Base-by-base conservation (phyloP, 2,329 filamentous ascomycete species). In the Fusarium continuum region DNA sequence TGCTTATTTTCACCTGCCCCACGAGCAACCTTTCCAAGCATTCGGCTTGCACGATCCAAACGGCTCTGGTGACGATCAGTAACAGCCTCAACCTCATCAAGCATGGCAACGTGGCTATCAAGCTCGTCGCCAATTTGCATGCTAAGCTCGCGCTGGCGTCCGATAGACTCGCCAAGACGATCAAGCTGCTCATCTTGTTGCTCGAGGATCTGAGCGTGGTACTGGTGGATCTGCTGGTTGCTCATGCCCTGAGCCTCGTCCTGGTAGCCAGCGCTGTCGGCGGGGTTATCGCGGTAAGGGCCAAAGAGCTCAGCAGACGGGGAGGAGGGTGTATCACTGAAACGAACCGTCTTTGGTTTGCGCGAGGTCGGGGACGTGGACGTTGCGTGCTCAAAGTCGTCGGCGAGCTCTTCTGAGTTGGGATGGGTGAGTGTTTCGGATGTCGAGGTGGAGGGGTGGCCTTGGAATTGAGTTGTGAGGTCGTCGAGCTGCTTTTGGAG, bases 71-170 rank as follows among this genome's bases (percentile, higher is more conserved):
- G 93, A 55, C 93, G 82, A 74, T 97, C 93, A 8, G 93, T 91
- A 17, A 89, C 85, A 38, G 85, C 85, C 73, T 98, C 95, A 38
- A 96, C 88, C 70, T 97, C 94, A 74, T 97, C 94, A 25, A 99
- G 82, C 82, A 99, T 82, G 68, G 90, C 84, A 31, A 96, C 91
- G 72, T 99, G 95, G 68, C 88, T 90, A 70, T 98, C 95, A 29
- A 99, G 83, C 82, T 99, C 95, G 75, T 97, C 91, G 25, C 95
- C 94, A 71, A 99, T 98, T 79, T 95, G 92, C 80, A 97, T 96
- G 73, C 90, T 93, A 61, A 99, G 82, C 79, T 98, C 92, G 44
- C 96, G 84, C 80, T 98, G 95, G 32, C 95, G 87, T 5, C 91
- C 86, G 68, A 99, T 97, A 55, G 88, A 92, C 71, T 88, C 86